Base-by-base conservation (phyloP, 345 rosid species). In the Syzygium jambos region DNA sequence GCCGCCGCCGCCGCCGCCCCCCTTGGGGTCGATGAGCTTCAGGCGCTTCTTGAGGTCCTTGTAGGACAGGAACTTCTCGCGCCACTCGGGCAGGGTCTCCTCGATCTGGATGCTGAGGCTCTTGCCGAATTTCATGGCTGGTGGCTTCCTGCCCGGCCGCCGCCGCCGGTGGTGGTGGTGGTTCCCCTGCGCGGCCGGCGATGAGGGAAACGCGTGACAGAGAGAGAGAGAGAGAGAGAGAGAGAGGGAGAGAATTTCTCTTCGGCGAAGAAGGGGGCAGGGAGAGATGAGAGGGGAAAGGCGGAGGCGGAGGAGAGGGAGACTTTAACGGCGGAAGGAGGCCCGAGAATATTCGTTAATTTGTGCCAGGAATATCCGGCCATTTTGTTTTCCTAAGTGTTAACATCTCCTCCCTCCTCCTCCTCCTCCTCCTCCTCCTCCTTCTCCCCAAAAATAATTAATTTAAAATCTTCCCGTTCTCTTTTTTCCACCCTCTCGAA, bases 21-120 rank as follows among this genome's bases (percentile, higher is more conserved):
- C 86, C 65, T 88, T 91, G 13, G 94, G 96, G 73, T 94, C 95
- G 84, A 95, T 87, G 52, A 94, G 94, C 93, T 97, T 97, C 87
- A 97, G 89, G 87, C 88, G 88, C 95, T 97, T 96, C 93, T 97
- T 97, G 85, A 97, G 96, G 22, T 94, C 98, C 93, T 97, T 97
- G 95, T 97, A 97, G 54, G 99, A 96, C 84, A 96, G 94, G 80
- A 97, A 97, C 90, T 97, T 96, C 92, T 96, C 99, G 59, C 96
- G 91, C 99, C 99, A 97, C 89, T 95, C 98, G 13, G 99, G 99
- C 85, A 95, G 87, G 16, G 99, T 95, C 91, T 96, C 97, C 87
- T 96, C 99, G 91, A 97, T 96, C 97, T 97, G 99, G 90, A 92
- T 97, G 95, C 98, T 94, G 0, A 96, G 91, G 93, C 98, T 95